These are phyloP conservation scores for Holtermannia corniformis DNA, from an alignment of 768 basidiomycete genomes.

Conservation along the genomic window DNA sequence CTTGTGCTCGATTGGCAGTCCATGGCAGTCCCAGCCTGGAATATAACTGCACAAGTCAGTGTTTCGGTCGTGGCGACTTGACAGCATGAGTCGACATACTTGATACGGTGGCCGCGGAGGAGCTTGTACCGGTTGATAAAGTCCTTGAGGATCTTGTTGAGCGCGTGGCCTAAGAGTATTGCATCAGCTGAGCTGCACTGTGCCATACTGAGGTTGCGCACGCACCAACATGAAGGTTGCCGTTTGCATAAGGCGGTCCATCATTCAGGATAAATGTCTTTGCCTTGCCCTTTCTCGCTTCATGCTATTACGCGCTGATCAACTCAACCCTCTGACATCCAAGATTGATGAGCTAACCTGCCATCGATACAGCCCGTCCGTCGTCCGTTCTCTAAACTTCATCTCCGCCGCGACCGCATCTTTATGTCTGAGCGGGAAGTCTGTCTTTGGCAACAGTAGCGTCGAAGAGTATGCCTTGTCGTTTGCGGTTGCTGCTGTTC, in stretches of 20 bases:
- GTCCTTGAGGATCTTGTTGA: constrained; percentile 95
- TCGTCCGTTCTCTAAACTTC: constrained; percentile 54
- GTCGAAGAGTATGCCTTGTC: constrained; percentile 50
- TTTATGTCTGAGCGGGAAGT: constrained; percentile 59
- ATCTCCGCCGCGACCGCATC: constrained; percentile 57
- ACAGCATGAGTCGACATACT: constrained; percentile 49
- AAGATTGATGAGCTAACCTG: constrained; percentile 38
- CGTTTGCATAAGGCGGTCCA: constrained; percentile 96
- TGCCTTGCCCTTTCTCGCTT: background rate
- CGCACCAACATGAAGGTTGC: constrained; percentile 85
- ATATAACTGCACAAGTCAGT: constrained; percentile 55
- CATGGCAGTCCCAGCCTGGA: constrained; percentile 98
- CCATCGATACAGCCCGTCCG: constrained; percentile 59
- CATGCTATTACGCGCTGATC: background rate
- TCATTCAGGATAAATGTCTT: constrained; percentile 81
- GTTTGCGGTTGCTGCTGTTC: background rate
- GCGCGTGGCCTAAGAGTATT: constrained; percentile 66
- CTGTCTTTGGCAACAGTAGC: constrained; percentile 69
- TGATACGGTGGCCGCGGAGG: constrained; percentile 62
- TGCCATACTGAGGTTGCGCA: background rate
- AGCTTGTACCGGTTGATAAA: constrained; percentile 85
- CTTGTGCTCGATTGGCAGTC: constrained; percentile 92
- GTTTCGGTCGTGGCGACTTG: background rate
- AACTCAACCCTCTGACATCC: background rate
- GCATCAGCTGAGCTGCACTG: constrained; percentile 2